phyloP scores from a whole-genome alignment of 371 early-diverging fungal genomes.

The Dinochytrium kinnereticum region DNA sequence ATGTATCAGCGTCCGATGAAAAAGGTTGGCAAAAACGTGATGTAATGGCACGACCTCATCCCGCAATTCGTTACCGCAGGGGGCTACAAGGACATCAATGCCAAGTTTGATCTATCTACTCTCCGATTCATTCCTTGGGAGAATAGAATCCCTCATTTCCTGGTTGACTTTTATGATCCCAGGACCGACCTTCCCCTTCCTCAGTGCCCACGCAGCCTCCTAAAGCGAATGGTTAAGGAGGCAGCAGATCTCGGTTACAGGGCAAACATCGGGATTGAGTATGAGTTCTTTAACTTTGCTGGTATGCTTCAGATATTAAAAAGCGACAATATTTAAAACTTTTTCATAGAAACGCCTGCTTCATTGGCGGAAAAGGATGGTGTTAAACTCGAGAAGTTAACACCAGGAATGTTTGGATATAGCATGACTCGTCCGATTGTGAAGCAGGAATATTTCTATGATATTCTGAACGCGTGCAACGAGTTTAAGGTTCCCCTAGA shows the following conservation, averaged over 20 bases:
- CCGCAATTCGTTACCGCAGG: no score
- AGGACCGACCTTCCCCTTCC: conserved; percentile 57
- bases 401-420: conserved; percentile 86
- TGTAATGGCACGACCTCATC: no score
- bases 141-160: conserved; percentile 73
- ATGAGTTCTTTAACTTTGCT: conserved; percentile 83
- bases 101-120: conserved; percentile 70
- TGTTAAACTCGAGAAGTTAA: conserved; percentile 60
- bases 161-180: conserved; percentile 72
- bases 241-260: conserved; percentile 52
- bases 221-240: conserved; percentile 60
- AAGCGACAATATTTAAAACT: neutral
- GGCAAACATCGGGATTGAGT: conserved; percentile 77
- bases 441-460: conserved; percentile 74
- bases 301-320: conserved; percentile 62
- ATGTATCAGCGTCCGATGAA: conserved; percentile 26
- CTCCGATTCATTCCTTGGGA: conserved; percentile 81
- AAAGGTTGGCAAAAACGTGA: no score
- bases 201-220: conserved; percentile 70
- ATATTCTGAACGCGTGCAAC: conserved; percentile 70
- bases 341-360: conserved; percentile 68
- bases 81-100: conserved; percentile 72
- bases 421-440: conserved; percentile 73
- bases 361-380: conserved; percentile 65
- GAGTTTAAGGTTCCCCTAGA: conserved; percentile 73